Conservation (phyloP, 768 basidiomycete genomes). For the Tricholoma flavovirens region DNA sequence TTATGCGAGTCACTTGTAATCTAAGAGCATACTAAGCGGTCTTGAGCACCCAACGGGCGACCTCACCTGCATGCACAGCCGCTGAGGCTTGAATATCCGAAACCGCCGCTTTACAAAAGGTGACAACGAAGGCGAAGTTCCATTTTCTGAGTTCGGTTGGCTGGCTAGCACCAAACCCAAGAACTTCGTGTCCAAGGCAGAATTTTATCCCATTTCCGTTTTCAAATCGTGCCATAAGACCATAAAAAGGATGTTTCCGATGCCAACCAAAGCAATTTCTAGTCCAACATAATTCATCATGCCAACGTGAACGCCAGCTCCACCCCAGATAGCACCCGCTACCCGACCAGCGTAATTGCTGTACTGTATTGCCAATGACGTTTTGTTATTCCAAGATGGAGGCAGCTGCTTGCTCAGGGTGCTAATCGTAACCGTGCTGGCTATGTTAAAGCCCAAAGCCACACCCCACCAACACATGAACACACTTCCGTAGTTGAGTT, state of each 20-base stretch:
- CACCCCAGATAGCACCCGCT: conserved; percentile 64
- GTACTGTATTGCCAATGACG: conserved; percentile 59
- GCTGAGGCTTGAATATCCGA: too few relatives aligned
- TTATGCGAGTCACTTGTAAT: too few relatives aligned
- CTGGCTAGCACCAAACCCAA: too few relatives aligned
- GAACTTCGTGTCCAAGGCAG: too few relatives aligned
- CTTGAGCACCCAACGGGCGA: too few relatives aligned
- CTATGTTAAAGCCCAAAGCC: conserved; percentile 68
- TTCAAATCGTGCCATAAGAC: conserved; percentile 60
- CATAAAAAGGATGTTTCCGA: conserved; percentile 50
- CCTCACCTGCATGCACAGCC: too few relatives aligned
- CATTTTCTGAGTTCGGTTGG: too few relatives aligned
- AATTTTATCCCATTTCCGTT: conserved; percentile 49
- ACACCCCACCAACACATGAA: conserved; percentile 51
- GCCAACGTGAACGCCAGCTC: conserved; percentile 51
- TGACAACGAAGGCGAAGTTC: too few relatives aligned
- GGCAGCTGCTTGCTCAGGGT: conserved; percentile 67
- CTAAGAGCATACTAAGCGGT: too few relatives aligned
- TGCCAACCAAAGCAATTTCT: conserved; percentile 53
- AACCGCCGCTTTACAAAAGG: too few relatives aligned
- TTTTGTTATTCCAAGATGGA: conserved; percentile 49
- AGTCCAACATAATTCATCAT: conserved; percentile 57
- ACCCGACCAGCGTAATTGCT: conserved; percentile 65
- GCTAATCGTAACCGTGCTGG: conserved; percentile 64
- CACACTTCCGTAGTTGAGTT: conserved; percentile 42